phyloP scores from a whole-genome alignment of 2,329 filamentous ascomycete species.

The Westerdykella sp. region DNA sequence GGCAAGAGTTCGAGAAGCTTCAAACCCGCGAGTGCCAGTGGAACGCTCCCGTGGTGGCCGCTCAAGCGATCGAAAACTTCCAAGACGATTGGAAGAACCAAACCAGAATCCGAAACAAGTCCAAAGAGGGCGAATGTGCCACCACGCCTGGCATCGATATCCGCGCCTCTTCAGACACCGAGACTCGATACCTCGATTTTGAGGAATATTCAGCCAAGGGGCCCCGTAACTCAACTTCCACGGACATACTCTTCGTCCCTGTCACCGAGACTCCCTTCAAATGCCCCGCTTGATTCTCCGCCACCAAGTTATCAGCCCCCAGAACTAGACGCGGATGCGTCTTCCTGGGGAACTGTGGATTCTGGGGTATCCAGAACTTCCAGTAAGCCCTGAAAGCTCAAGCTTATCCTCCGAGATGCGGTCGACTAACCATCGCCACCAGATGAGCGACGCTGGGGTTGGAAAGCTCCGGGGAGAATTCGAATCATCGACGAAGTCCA shows the following conservation, averaged over 20 bases:
- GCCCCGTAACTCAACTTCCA: conserved; percentile 24
- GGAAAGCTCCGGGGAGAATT: conserved; percentile 15
- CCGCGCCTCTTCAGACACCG: conserved; percentile 6
- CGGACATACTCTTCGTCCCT: conserved; percentile 29
- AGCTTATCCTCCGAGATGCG: too few relatives aligned
- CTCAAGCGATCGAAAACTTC: conserved; percentile 28
- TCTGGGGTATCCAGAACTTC: conserved; percentile 3
- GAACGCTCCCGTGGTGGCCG: conserved; percentile 25
- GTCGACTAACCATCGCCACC: not conserved
- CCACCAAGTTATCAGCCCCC: conserved; percentile 17
- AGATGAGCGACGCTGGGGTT: conserved; percentile 26
- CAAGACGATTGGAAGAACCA: conserved; percentile 1
- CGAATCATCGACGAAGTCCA: conserved; percentile 17
- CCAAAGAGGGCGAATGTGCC: not conserved
- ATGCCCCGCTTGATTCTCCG: conserved; percentile 23
- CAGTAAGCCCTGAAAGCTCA: not conserved
- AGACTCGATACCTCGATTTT: conserved; percentile 4
- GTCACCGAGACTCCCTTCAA: conserved; percentile 28
- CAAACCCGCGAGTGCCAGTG: conserved; percentile 17
- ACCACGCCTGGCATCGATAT: conserved; percentile 2
- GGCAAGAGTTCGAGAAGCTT: conserved; percentile 17
- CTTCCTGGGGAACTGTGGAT: conserved; percentile 23
- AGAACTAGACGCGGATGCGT: conserved; percentile 27
- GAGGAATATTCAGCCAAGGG: conserved; percentile 5
- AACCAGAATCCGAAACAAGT: not conserved